phyloP scores from a whole-genome alignment of 306 rosid species.

The Acacia acuminata region DNA sequence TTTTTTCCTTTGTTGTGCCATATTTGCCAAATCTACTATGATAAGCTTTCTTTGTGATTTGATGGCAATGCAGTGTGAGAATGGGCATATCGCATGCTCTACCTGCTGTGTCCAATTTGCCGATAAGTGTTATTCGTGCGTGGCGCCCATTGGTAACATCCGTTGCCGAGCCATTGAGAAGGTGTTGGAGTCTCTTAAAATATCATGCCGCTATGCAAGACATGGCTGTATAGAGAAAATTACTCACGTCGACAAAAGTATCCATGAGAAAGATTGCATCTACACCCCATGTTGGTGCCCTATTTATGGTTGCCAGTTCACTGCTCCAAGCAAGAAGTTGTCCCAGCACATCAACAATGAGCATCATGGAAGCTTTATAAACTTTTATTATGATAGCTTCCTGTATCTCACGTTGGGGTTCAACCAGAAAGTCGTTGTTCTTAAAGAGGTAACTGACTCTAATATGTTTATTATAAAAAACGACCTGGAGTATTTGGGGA shows the following conservation, averaged over 20 bases:
- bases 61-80: slow-evolving; percentile 72
- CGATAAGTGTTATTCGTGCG: slow-evolving; percentile 72
- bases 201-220: slow-evolving; percentile 51
- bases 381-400: slow-evolving; percentile 41
- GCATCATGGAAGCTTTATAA: slow-evolving; percentile 38
- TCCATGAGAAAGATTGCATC: slow-evolving; percentile 64
- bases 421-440: slow-evolving; percentile 37
- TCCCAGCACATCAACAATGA: slow-evolving; percentile 1
- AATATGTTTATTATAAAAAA: slow-evolving; percentile 52
- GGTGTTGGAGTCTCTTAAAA: slow-evolving; percentile 63
- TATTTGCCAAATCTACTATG: not conserved
- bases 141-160: slow-evolving; percentile 66
- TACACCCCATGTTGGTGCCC: slow-evolving; percentile 51
- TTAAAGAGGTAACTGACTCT: slow-evolving; percentile 51
- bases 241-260: slow-evolving; percentile 40
- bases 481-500: slow-evolving; percentile 40
- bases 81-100: slow-evolving; percentile 86
- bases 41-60: slow-evolving; percentile 22
- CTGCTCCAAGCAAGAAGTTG: slow-evolving; percentile 55
- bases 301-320: slow-evolving; percentile 39
- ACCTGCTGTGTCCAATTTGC: slow-evolving; percentile 49
- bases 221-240: slow-evolving; percentile 60
- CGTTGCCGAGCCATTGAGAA: slow-evolving; percentile 73
- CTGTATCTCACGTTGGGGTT: slow-evolving; percentile 26
- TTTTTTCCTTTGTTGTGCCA: not conserved